A percentile compares a stretch with the other conserved stretches of the same genome.
phyloP scores from a whole-genome alignment of 768 basidiomycete genomes.

The Chalciporus piperatus region DNA sequence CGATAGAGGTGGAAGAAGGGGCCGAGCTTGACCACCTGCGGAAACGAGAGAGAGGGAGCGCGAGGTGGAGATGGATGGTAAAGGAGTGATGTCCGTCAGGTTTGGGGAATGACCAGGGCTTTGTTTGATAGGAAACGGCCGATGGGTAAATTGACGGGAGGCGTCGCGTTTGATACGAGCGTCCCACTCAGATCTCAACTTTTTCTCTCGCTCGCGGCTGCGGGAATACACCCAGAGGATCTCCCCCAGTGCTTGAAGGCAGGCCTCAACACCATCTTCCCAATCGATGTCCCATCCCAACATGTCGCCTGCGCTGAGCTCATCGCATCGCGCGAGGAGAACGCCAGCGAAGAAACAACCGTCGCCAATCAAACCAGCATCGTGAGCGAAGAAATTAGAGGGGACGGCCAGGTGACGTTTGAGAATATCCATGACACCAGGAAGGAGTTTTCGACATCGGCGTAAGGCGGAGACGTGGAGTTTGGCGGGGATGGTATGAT shows the following conservation, averaged over 20 bases:
- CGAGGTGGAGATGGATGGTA: constrained; percentile 15
- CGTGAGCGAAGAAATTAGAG: constrained; percentile 71
- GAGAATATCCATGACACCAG: constrained; percentile 49
- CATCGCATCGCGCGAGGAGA: constrained; percentile 60
- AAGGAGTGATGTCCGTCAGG: constrained; percentile 18
- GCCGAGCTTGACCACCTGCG: constrained; percentile 40
- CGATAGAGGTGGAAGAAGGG: constrained; percentile 45
- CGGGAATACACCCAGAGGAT: constrained; percentile 83
- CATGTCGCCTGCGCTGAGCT: constrained; percentile 22
- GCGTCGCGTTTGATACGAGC: constrained; percentile 32
- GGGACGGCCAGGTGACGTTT: constrained; percentile 45
- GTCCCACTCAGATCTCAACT: constrained; percentile 50
- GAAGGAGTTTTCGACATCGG: constrained; percentile 47
- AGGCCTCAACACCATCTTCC: constrained; percentile 41
- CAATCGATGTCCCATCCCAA: constrained; percentile 28
- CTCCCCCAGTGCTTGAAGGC: constrained; percentile 71
- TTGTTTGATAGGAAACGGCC: constrained; percentile 20
- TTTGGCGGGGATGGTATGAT: constrained; percentile 45
- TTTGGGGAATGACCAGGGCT: constrained; percentile 30
- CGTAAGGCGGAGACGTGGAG: constrained; percentile 49
- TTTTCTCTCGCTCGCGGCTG: constrained; percentile 68
- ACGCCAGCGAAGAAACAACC: constrained; percentile 88
- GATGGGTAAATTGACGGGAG: constrained; percentile 27
- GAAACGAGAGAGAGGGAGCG: constrained; percentile 31
- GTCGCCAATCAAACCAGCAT: constrained; percentile 82